Base-by-base conservation (phyloP, 305 asterid genomes). In the Rubia peregrina region DNA sequence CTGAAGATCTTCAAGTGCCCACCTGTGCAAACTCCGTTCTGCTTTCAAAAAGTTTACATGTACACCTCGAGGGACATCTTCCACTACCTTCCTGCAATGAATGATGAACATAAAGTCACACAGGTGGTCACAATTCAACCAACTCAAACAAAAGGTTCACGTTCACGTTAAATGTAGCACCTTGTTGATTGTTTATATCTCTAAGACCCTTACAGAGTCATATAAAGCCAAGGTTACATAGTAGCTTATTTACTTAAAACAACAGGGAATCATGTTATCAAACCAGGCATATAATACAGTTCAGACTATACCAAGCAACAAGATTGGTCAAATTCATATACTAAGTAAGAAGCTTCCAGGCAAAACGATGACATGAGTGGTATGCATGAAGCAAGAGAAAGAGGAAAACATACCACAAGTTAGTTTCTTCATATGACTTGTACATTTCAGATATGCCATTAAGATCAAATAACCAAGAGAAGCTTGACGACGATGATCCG, bases 11-110 rank as follows among this genome's bases (percentile, higher is more conserved):
- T 93, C 98, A 61, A 85, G 80, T 40, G 97, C 98, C 98, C 98
- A 93, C 75, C 97, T 85, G 70, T 93, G 98, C 79, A 93, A 80
- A 76, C 97, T 93, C 80, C 98, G 87, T 73, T 93, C 98, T 71
- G 98, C 98, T 87, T 90, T 93, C 69, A 93, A 86, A 81, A 93
- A 90, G 77, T 88, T 85, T 38, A 93, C 82, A 80, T 93, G 97
- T 65, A 90, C 95, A 4, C 98, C 98, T 63, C 95, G 89, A 71
- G 98, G 97, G 61, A 93, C 97, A 74, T 93, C 97, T 82, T 93
- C 98, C 75, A 90, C 97, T 48, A 90, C 70, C 82, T 83, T 81
- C 98, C 97, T 93, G 87, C 75, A 73, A 30, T 56, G 56, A 77
- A 24, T 59, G 14, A 16, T 38, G 9, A 59, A 60, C 40, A 69